A percentile compares a stretch with the other conserved stretches of the same genome.
Evolutionary conservation across 2,329 filamentous ascomycete species (phyloP).

Genomic region (Colletotrichum brevisporum): DNA sequence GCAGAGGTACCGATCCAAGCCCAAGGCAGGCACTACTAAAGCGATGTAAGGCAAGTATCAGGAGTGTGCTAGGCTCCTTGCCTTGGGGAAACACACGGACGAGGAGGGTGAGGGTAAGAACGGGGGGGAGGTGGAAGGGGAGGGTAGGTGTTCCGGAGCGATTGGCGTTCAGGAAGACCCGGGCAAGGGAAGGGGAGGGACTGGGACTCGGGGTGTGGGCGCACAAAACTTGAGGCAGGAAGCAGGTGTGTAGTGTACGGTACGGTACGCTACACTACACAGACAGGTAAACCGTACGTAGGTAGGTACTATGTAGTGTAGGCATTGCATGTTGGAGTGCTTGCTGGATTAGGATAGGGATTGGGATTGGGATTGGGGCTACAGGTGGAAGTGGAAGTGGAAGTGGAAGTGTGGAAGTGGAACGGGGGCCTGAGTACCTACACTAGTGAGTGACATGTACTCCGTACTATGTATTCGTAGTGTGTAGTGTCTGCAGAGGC

Average conservation of each 20-base stretch:
- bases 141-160: constrained; percentile 13
- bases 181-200: constrained; percentile 1
- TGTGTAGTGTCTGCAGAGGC: constrained; percentile 1
- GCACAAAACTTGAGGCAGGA: constrained; percentile 11
- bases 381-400: constrained; percentile 20
- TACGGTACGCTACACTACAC: too few species aligned
- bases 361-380: constrained; percentile 12
- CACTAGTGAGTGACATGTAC: neutral
- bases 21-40: too few species aligned
- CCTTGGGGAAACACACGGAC: constrained; percentile 37
- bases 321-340: constrained; percentile 1
- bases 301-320: neutral
- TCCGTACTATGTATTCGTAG: neutral
- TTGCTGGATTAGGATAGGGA: constrained; percentile 21
- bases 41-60: constrained; percentile 20
- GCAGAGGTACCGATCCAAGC: too few species aligned
- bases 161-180: constrained; percentile 26
- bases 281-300: neutral
- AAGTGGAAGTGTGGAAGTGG: constrained; percentile 15
- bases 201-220: constrained; percentile 15
- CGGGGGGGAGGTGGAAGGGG: neutral
- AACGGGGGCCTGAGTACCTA: too few species aligned
- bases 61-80: constrained; percentile 36
- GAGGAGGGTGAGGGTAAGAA: constrained; percentile 30
- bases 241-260: neutral